These are phyloP conservation scores for Fusarium pseudograminearum DNA, from an alignment of 2,329 filamentous ascomycete species.

Conservation along the genomic window DNA sequence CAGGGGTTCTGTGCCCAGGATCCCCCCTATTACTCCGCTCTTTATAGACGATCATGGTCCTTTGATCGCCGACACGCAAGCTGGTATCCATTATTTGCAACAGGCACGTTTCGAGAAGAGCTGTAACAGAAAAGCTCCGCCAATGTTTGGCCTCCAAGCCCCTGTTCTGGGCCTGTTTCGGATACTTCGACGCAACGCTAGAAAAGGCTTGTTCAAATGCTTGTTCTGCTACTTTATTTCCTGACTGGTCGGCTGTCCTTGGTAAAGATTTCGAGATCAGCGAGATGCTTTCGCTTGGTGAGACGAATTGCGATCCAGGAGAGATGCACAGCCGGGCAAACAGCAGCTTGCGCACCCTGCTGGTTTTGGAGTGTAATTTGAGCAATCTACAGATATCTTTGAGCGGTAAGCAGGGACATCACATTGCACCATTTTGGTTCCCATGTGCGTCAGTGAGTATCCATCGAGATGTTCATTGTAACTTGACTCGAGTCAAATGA, in stretches of 20 bases:
- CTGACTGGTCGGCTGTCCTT: conserved; percentile 8
- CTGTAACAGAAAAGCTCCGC: conserved; percentile 33
- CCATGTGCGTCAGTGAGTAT: background rate
- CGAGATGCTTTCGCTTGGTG: conserved; percentile 4
- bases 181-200: conserved; percentile 30
- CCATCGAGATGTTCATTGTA: conserved; percentile 5
- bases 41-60: conserved; percentile 7
- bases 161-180: conserved; percentile 32
- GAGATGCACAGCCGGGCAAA: conserved; percentile 14
- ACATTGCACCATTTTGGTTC: conserved; percentile 33
- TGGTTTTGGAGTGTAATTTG: conserved; percentile 6
- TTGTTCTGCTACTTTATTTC: conserved; percentile 32
- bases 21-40: conserved; percentile 20
- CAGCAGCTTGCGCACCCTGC: conserved; percentile 2
- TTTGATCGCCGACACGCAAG: conserved; percentile 32
- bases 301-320: conserved; percentile 20
- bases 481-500: conserved; percentile 13
- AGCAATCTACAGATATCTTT: conserved; percentile 5
- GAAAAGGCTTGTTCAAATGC: conserved; percentile 41
- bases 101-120: conserved; percentile 19
- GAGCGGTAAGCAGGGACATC: conserved; percentile 13
- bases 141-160: conserved; percentile 18
- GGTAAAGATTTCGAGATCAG: conserved; percentile 14
- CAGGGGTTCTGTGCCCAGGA: conserved; percentile 24
- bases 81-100: conserved; percentile 34